Evolutionary conservation across 805 yeast genomes (phyloP).

Genomic region (Cyberlindnera euphorbiiphila): DNA sequence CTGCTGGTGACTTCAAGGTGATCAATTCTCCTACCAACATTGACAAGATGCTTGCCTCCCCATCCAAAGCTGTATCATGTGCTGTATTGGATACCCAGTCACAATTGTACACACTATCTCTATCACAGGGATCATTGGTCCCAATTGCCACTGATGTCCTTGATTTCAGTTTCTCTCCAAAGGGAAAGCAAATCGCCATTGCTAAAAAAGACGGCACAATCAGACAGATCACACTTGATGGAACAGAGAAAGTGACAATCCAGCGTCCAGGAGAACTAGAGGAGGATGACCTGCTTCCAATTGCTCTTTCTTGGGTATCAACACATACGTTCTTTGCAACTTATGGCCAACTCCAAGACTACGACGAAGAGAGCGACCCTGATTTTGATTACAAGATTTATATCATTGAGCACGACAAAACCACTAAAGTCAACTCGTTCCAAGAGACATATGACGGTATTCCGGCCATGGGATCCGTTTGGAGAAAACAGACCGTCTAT

Average conservation of each 20-base stretch:
- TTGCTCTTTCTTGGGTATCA: constrained; percentile 20
- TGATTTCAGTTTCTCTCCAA: constrained; percentile 25
- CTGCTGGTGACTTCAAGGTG: constrained; percentile 9
- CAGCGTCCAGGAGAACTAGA: constrained; percentile 17
- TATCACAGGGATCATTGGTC: not conserved
- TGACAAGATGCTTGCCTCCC: constrained; percentile 24
- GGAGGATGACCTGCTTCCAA: constrained; percentile 16
- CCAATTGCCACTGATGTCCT: constrained; percentile 20
- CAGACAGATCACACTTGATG: constrained; percentile 13
- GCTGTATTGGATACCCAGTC: constrained; percentile 18
- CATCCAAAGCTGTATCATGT: constrained; percentile 14
- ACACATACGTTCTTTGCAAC: constrained; percentile 21
- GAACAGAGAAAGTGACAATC: constrained; percentile 11
- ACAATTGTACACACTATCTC: constrained; percentile 17
- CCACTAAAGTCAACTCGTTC: constrained; percentile 13
- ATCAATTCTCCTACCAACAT: constrained; percentile 14
- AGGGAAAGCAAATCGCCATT: constrained; percentile 20
- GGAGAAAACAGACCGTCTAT: constrained; percentile 47
- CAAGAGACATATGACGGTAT: constrained; percentile 41
- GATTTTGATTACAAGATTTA: constrained; percentile 25
- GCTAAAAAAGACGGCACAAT: constrained; percentile 17
- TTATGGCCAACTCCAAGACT: constrained; percentile 28
- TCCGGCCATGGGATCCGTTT: constrained; percentile 49
- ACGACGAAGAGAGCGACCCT: constrained; percentile 31
- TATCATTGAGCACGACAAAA: constrained; percentile 13